Percentiles rank a stretch among this genome's conserved stretches.
Conservation (phyloP, 2,329 filamentous ascomycete genomes). For the Aspergillus niger region DNA sequence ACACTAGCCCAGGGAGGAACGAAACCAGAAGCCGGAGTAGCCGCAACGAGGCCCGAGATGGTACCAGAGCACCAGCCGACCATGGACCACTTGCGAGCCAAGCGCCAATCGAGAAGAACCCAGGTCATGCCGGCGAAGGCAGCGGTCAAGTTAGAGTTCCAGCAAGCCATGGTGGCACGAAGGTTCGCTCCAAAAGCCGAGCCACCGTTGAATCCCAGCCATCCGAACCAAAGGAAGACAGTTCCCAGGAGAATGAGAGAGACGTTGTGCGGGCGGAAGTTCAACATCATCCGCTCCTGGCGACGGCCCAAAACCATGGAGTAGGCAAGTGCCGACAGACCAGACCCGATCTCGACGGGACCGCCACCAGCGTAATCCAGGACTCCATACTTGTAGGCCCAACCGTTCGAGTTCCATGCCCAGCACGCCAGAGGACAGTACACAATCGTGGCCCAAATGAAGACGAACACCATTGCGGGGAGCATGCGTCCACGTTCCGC, state of each 20-base stretch:
- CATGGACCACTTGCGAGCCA: constrained; percentile 92
- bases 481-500: constrained; percentile 92
- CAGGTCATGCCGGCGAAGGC: constrained; percentile 91
- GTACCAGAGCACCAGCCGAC: constrained; percentile 90
- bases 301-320: constrained; percentile 93
- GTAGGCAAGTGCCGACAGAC: constrained; percentile 90
- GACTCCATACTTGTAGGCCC: constrained; percentile 87
- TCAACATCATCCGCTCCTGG: constrained; percentile 99
- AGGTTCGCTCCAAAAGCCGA: constrained; percentile 93
- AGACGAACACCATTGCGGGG: constrained; percentile 91
- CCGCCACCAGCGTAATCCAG: constrained; percentile 96
- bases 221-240: constrained; percentile 95
- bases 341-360: constrained; percentile 95
- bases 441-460: constrained; percentile 94
- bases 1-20: constrained; percentile 69
- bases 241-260: constrained; percentile 95
- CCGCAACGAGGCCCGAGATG: constrained; percentile 84
- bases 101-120: constrained; percentile 92
- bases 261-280: constrained; percentile 99
- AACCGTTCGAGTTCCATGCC: constrained; percentile 94
- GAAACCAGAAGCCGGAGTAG: constrained; percentile 80
- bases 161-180: constrained; percentile 92
- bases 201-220: constrained; percentile 98
- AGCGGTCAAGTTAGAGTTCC: constrained; percentile 93
- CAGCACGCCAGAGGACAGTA: constrained; percentile 97